Evolutionary conservation across 2,329 filamentous ascomycete species (phyloP).

Genomic region (Epicoccum sorghinum): DNA sequence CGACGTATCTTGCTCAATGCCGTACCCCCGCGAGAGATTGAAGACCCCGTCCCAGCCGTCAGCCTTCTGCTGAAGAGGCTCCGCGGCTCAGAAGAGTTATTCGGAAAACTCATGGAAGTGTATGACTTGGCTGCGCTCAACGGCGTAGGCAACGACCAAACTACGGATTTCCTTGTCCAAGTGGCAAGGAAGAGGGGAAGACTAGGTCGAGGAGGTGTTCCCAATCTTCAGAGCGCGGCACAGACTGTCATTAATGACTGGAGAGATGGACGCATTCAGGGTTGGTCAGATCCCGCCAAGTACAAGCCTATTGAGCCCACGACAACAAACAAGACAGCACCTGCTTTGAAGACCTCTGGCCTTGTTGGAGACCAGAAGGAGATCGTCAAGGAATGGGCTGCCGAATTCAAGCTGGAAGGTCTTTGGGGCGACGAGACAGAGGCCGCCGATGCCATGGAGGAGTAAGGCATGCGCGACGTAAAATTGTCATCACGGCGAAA

Average conservation of each 20-base stretch:
- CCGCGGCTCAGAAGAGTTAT: slow-evolving; percentile 72
- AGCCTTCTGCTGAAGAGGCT: slow-evolving; percentile 82
- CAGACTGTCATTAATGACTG: slow-evolving; percentile 96
- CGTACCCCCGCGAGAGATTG: slow-evolving; percentile 90
- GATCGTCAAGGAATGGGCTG: slow-evolving; percentile 90
- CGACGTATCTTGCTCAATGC: slow-evolving; percentile 88
- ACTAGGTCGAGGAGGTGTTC: slow-evolving; percentile 85
- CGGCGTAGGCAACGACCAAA: slow-evolving; percentile 70
- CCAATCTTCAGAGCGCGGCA: slow-evolving; percentile 85
- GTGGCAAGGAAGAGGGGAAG: slow-evolving; percentile 92
- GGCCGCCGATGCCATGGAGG: slow-evolving; percentile 46
- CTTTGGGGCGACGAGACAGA: slow-evolving; percentile 75
- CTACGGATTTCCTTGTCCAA: slow-evolving; percentile 91
- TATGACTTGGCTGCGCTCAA: slow-evolving; percentile 86
- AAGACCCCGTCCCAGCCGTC: slow-evolving; percentile 88
- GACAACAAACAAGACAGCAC: slow-evolving; percentile 47
- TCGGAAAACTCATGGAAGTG: slow-evolving; percentile 78
- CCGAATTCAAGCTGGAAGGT: slow-evolving; percentile 93
- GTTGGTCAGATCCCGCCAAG: slow-evolving; percentile 81
- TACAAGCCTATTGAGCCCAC: slow-evolving; percentile 60
- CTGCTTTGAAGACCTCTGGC: slow-evolving; percentile 32
- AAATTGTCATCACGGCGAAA: neutral
- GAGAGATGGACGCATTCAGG: slow-evolving; percentile 92
- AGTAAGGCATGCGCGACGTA: slow-evolving; percentile 12
- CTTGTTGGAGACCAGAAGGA: slow-evolving; percentile 71